Evolutionary conservation across 2,329 filamentous ascomycete species (phyloP).

Genomic region (Fusarium palustre): DNA sequence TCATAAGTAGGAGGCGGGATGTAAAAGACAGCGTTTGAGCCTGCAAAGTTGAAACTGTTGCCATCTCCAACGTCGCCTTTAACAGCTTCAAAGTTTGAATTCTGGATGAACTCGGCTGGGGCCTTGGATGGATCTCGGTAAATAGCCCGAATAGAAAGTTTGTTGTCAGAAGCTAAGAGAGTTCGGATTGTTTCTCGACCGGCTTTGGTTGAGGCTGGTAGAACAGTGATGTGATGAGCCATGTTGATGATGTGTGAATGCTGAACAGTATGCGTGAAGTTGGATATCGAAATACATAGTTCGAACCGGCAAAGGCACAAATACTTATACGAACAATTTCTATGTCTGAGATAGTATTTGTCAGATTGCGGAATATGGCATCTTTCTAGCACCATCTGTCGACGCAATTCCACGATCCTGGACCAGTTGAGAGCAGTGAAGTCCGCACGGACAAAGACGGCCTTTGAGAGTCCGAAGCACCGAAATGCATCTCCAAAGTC

Average conservation of each 20-base stretch:
- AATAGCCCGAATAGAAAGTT: slow-evolving; percentile 45
- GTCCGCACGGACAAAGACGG: not conserved
- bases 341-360: not conserved
- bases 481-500: not conserved
- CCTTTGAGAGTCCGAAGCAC: slow-evolving; percentile 12
- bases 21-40: slow-evolving; percentile 51
- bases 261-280: not conserved
- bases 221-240: slow-evolving; percentile 48
- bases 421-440: not conserved
- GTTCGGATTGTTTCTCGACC: slow-evolving; percentile 48
- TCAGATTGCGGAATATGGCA: not conserved
- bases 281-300: not conserved
- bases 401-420: slow-evolving; percentile 1
- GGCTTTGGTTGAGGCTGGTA: slow-evolving; percentile 52
- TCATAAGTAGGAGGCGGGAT: slow-evolving; percentile 50
- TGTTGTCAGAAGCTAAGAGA: slow-evolving; percentile 40
- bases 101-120: slow-evolving; percentile 46
- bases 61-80: slow-evolving; percentile 49
- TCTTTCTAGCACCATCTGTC: not conserved
- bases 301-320: not conserved
- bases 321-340: slow-evolving; percentile 6
- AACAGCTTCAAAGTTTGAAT: slow-evolving; percentile 47
- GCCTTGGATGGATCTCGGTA: slow-evolving; percentile 50
- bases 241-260: slow-evolving; percentile 30
- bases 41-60: slow-evolving; percentile 45